A percentile compares a stretch with the other conserved stretches of the same genome.
Conservation (phyloP, 306 rosid genomes). For the Cyamopsis tetragonoloba region DNA sequence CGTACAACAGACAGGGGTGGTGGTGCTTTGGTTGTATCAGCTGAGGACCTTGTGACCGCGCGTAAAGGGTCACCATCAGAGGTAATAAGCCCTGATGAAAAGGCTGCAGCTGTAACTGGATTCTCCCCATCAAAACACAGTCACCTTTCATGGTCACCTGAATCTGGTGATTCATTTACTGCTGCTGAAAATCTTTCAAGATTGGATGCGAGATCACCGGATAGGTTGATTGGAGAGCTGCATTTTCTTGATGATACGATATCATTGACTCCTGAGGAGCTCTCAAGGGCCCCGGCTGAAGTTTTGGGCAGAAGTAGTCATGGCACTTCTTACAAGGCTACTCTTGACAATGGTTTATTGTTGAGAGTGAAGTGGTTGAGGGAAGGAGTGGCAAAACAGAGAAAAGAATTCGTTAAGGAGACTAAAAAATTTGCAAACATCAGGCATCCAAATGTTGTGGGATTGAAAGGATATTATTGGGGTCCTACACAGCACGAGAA, state of each 20-base stretch:
- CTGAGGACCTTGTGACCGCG: constrained; percentile 76
- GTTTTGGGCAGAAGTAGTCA: constrained; percentile 98
- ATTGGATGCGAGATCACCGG: constrained; percentile 83
- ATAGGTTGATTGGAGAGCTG: constrained; percentile 84
- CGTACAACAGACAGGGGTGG: constrained; percentile 48
- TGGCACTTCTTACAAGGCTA: constrained; percentile 94
- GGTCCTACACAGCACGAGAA: constrained; percentile 99
- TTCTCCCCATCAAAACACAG: constrained; percentile 85
- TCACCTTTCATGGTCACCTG: constrained; percentile 91
- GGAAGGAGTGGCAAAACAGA: constrained; percentile 98
- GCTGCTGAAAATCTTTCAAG: constrained; percentile 71
- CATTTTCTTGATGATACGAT: constrained; percentile 87
- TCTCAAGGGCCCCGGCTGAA: constrained; percentile 97
- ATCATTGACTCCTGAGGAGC: constrained; percentile 79
- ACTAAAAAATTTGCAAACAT: constrained; percentile 91
- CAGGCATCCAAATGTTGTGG: constrained; percentile 95
- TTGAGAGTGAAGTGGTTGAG: constrained; percentile 97
- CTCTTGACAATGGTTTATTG: constrained; percentile 72
- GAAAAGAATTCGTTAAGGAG: constrained; percentile 95
- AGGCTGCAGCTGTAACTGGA: constrained; percentile 54
- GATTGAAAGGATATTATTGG: constrained; percentile 96
- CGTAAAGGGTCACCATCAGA: constrained; percentile 77
- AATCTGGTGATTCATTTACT: constrained; percentile 68
- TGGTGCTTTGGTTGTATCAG: constrained; percentile 72
- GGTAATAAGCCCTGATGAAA: constrained; percentile 62